Evolutionary conservation across 768 basidiomycete genomes (phyloP).

Genomic region (Calocybe indica): DNA sequence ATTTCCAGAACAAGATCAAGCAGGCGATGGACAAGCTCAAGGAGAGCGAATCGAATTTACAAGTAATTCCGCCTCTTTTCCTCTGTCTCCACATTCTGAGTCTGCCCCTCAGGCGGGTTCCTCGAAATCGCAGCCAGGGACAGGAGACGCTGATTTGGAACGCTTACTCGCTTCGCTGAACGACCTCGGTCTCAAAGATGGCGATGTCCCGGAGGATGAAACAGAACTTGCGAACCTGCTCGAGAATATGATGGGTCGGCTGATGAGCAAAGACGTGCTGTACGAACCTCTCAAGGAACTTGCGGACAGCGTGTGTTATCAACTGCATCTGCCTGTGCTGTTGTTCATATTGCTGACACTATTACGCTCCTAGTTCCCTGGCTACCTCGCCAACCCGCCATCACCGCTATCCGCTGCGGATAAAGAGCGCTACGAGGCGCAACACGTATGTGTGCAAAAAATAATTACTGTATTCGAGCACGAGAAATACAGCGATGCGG

Average conservation of each 20-base stretch:
- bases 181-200: slow-evolving; percentile 25
- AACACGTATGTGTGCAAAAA: slow-evolving; percentile 47
- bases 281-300: slow-evolving; percentile 86
- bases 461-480: slow-evolving; percentile 66
- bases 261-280: slow-evolving; percentile 80
- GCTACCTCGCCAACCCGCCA: slow-evolving; percentile 57
- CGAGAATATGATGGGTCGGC: slow-evolving; percentile 75
- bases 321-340: background rate
- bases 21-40: slow-evolving; percentile 72
- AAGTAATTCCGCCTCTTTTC: slow-evolving; percentile 25
- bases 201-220: slow-evolving; percentile 30
- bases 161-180: slow-evolving; percentile 43
- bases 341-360: background rate
- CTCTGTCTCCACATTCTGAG: too few relatives aligned
- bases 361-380: slow-evolving; percentile 54
- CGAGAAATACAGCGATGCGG: slow-evolving; percentile 49
- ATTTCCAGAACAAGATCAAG: slow-evolving; percentile 67
- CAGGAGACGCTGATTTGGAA: too few relatives aligned
- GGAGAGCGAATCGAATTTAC: slow-evolving; percentile 53
- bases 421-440: slow-evolving; percentile 55
- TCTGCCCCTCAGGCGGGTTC: slow-evolving; percentile 7
- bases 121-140: too few relatives aligned
- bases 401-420: slow-evolving; percentile 51
- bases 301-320: slow-evolving; percentile 48
- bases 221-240: slow-evolving; percentile 61